phyloP scores from a whole-genome alignment of 768 basidiomycete genomes.

The Grammothele lineata region DNA sequence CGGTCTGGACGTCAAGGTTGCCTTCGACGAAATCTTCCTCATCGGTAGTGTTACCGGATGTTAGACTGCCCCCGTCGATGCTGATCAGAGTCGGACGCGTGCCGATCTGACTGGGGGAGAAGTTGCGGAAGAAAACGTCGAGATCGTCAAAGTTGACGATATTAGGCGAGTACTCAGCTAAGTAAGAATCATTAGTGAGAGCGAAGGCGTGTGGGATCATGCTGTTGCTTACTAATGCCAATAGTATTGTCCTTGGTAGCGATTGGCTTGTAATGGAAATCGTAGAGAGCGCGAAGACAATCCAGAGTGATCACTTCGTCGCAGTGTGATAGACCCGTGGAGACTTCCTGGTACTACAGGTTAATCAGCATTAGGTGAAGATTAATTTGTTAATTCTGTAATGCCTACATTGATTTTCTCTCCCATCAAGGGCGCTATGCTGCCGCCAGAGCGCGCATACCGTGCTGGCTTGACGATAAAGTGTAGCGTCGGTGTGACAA shows the following conservation, averaged over 20 bases:
- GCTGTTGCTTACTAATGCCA: conserved; percentile 25
- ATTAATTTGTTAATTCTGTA: no score
- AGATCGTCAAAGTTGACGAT: conserved; percentile 29
- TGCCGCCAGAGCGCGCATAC: not conserved
- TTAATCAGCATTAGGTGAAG: not conserved
- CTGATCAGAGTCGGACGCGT: conserved; percentile 33
- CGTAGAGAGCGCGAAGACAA: conserved; percentile 30
- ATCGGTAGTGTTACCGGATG: conserved; percentile 34
- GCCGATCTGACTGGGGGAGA: conserved; percentile 36
- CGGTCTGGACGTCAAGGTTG: conserved; percentile 72
- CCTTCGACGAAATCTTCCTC: conserved; percentile 38
- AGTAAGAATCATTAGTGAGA: not conserved
- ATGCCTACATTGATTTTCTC: no score
- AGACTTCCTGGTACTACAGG: not conserved
- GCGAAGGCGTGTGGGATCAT: not conserved
- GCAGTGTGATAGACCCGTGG: conserved; percentile 15
- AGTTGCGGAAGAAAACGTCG: conserved; percentile 35
- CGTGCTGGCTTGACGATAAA: conserved; percentile 31
- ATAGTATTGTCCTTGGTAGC: conserved; percentile 26
- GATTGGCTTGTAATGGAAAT: conserved; percentile 22
- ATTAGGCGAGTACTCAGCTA: conserved; percentile 42
- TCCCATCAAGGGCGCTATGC: not conserved
- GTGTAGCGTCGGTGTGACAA: conserved; percentile 69
- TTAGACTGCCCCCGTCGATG: conserved; percentile 38
- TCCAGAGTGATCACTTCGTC: conserved; percentile 24